Evolutionary conservation across 1,284 basidiomycete genomes (phyloP), one percentile per base, ranked within the genome.

Genomic region (Kalmanozyma brasiliensis): DNA sequence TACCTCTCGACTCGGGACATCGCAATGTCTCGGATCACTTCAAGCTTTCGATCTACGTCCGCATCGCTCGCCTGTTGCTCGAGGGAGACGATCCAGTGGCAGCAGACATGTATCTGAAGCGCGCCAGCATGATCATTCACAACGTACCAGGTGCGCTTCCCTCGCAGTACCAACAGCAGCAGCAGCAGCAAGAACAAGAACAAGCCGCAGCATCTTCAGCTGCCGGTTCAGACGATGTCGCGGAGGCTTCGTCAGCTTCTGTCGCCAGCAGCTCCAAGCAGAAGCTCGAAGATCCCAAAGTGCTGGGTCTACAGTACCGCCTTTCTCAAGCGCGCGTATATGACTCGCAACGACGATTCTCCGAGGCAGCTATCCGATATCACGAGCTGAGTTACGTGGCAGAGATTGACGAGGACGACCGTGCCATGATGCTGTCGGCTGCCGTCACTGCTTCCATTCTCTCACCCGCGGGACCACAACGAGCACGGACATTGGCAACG

Each of bases 391-490:
- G 76, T 58, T 74, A 70, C 46, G 49, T 74, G 6, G 47, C 64
- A n/a, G 62, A 69, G 35, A 70, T 78, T 29, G 65, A 74, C 41
- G 70, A 73, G 17, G 64, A 56, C 9, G 76, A 75, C 19, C 58
- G 73, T 5, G 52, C 32, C 8, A 52, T 49, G 47, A 72, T 78
- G 74, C 71, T 80, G 38, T 87, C 89, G 45, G 91, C 93, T 33
- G 93, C 96, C 9, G 93, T 98, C 17, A 94, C 92, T 0, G 95
- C 94, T 76, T 93, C 93, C 7, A 93, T 99, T 55, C 88, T 98
- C n/a, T 94, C 94, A 1, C 94, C 95, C 1, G 94, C 96, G 20
- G 96, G 96, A 0, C 94, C 95, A 4, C 93, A 93, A 80, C 90
- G 96, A 35, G 93, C 93, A 17, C 89, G 95, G 33, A 87, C 97